These are phyloP conservation scores for Pharnaceum exiguum DNA, from an alignment of 148 eudicot species.

Conservation along the genomic window DNA sequence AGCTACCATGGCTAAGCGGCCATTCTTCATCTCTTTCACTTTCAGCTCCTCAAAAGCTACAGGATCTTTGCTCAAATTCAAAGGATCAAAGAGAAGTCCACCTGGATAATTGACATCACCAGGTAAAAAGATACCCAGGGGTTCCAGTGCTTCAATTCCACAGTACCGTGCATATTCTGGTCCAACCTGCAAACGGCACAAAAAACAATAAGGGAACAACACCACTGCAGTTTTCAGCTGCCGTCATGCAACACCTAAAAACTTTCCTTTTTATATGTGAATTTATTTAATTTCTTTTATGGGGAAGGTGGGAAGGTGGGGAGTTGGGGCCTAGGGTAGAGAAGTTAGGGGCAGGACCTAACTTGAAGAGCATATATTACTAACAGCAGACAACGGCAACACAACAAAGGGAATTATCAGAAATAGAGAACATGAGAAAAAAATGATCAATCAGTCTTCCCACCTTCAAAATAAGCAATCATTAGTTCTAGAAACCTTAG, in stretches of 20 bases:
- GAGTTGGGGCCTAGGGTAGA: no score
- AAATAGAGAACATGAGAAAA: no score
- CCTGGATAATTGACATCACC: conserved; percentile 99
- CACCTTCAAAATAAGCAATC: no score
- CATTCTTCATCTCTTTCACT: conserved; percentile 94
- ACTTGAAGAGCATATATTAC: no score
- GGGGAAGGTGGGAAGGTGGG: background rate
- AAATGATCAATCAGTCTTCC: no score
- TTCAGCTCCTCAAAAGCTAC: conserved; percentile 81
- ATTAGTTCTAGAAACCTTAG: no score
- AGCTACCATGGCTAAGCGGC: conserved; percentile 94
- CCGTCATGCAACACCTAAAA: background rate
- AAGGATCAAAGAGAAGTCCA: conserved; percentile 83
- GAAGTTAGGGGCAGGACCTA: no score
- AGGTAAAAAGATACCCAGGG: conserved; percentile 87
- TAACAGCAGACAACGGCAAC: no score
- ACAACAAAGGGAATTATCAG: no score
- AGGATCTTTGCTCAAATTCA: conserved; percentile 73
- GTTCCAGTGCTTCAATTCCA: conserved; percentile 96
- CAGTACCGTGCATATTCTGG: conserved; percentile 99
- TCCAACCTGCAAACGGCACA: conserved; percentile 51
- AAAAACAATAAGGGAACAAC: background rate
- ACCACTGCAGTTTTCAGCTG: background rate
- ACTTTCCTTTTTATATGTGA: no score
- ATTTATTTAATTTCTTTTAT: background rate